Evolutionary conservation across 257 asterid genomes (phyloP).

Genomic region (Plantago major): DNA sequence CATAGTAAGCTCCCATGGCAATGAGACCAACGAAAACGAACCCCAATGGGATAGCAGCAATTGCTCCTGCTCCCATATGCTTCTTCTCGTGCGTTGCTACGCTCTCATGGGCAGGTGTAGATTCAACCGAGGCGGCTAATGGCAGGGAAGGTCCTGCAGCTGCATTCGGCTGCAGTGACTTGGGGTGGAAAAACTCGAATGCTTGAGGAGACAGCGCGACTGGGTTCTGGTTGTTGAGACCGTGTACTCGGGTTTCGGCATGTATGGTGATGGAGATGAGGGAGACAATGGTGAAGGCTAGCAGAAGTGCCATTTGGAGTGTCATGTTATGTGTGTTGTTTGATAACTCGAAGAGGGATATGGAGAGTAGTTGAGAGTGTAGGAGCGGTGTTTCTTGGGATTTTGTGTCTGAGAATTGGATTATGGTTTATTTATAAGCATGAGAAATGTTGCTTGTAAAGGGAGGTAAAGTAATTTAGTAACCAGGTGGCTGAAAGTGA

Average conservation of each 20-base stretch:
- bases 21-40: conserved; percentile 25
- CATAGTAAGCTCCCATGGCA: conserved; percentile 36
- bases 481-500: conserved; percentile 15
- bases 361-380: not conserved
- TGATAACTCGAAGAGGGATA: not conserved
- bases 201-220: conserved; percentile 34
- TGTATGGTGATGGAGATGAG: conserved; percentile 13
- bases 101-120: conserved; percentile 37
- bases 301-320: conserved; percentile 26
- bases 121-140: conserved; percentile 36
- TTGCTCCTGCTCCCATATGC: conserved; percentile 26
- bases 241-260: conserved; percentile 37
- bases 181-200: conserved; percentile 42
- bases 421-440: conserved; percentile 7
- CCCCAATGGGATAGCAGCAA: conserved; percentile 30
- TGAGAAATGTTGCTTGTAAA: conserved; percentile 14
- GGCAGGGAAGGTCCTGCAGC: conserved; percentile 30
- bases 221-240: conserved; percentile 25
- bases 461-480: not conserved
- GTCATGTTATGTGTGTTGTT: conserved; percentile 7
- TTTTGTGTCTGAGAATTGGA: conserved; percentile 4
- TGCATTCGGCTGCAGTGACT: conserved; percentile 4
- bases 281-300: conserved; percentile 19
- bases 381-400: conserved; percentile 8
- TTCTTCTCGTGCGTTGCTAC: not conserved